Evolutionary conservation across 306 rosid genomes (phyloP), one percentile per base, ranked within the genome.

Genomic region (Morella rubra): DNA sequence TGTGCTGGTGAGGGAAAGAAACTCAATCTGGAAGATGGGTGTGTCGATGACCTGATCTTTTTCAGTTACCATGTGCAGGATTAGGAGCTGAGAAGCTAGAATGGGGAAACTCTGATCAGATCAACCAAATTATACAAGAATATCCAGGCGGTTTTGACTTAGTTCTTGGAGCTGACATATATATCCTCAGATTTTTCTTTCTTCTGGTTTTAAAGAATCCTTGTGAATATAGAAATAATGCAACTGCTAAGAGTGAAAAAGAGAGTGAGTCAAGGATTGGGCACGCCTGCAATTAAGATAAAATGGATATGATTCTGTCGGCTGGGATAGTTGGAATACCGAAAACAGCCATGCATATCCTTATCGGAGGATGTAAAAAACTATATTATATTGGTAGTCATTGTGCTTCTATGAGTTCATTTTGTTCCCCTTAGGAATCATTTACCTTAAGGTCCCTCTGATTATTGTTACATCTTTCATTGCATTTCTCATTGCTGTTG

Each of bases 141-240:
- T 72, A 89, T 88, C 82, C 96, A 2, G 82, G 86, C 51, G 93
- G 98, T 55, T 89, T 94, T 40, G 93, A 91, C 77, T 78, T 90
- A 66, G 82, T 94, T 81, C 98, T 94, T 64, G 98, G 98, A 83
- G 98, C 97, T 73, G 97, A 94, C 78, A 94, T 94, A 0, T 94
- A 94, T 94, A 91, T 94, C 98, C 97, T 47, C 40, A 75, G 24
- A 22, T 44, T 22, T 64, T 66, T 54, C 37, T 32, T 80, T 53
- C 74, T 59, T 41, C 44, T 59, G 11, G 58, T 45, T 73, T 65
- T 55, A 44, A 68, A 65, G 68, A 82, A 42, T 24, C 27, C 20
- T 7, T n/a, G 4, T 18, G 46, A 58, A 22, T 27, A n/a, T 32
- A 18, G 18, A 4, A 46, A 32, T 22, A 24, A 45, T 73, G 5